These are phyloP conservation scores for Penicillium sp. DNA, from an alignment of 2,329 filamentous ascomycete genomes.

Conservation along the genomic window DNA sequence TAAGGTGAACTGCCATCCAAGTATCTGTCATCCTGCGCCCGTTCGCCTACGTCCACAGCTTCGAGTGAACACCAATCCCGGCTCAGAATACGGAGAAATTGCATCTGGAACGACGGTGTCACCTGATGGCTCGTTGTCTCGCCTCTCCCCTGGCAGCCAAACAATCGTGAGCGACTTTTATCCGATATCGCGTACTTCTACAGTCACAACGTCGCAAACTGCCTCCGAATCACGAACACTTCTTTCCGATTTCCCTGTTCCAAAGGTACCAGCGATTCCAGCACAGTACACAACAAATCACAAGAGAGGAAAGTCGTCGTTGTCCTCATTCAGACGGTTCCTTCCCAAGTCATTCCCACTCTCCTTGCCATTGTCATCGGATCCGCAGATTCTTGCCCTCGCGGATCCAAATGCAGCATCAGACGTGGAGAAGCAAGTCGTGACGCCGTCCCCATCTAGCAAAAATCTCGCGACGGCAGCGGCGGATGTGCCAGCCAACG, in stretches of 20 bases:
- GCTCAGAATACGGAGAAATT: slow-evolving; percentile 39
- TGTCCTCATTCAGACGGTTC: slow-evolving; percentile 43
- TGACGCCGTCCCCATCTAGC: slow-evolving; percentile 16
- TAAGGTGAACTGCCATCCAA: slow-evolving; percentile 37
- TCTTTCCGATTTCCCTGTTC: slow-evolving; percentile 33
- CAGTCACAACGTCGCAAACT: slow-evolving; percentile 34
- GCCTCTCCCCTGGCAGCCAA: slow-evolving; percentile 28
- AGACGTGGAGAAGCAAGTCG: slow-evolving; percentile 39
- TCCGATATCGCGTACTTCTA: slow-evolving; percentile 40
- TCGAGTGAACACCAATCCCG: slow-evolving; percentile 38
- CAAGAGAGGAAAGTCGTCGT: slow-evolving; percentile 42
- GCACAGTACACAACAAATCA: slow-evolving; percentile 31
- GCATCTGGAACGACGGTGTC: slow-evolving; percentile 37
- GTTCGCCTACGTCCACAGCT: slow-evolving; percentile 40
- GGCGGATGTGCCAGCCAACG: not conserved
- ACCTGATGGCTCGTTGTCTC: slow-evolving; percentile 28
- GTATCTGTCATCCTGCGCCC: slow-evolving; percentile 41
- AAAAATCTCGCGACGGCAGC: slow-evolving; percentile 2
- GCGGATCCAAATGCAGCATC: slow-evolving; percentile 35
- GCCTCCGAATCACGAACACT: slow-evolving; percentile 28
- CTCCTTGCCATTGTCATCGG: slow-evolving; percentile 42
- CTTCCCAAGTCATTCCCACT: slow-evolving; percentile 40
- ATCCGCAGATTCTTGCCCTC: slow-evolving; percentile 47
- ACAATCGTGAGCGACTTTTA: slow-evolving; percentile 31
- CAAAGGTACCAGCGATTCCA: slow-evolving; percentile 31